phyloP scores from a whole-genome alignment of 2,329 filamentous ascomycete genomes.

The Tolypocladium paradoxum region DNA sequence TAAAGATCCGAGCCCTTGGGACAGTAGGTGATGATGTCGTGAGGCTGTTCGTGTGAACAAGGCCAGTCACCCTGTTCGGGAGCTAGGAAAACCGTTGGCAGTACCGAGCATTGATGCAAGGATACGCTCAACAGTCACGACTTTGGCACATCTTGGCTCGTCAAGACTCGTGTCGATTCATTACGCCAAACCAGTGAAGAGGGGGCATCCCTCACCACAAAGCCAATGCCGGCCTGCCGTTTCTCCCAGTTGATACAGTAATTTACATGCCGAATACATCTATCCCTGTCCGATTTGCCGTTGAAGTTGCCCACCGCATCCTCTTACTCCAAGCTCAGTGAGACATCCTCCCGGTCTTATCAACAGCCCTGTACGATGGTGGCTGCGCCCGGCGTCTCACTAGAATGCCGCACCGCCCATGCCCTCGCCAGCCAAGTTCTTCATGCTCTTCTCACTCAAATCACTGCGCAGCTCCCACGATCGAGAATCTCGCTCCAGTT shows the following conservation, averaged over 20 bases:
- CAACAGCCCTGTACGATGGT: neutral
- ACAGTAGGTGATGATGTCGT: neutral
- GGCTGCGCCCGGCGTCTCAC: neutral
- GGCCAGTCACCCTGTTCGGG: neutral
- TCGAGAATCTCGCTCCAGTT: slow-evolving; percentile 41
- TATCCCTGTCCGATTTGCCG: neutral
- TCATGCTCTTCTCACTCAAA: slow-evolving; percentile 44
- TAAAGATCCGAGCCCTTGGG: neutral
- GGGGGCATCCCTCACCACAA: neutral
- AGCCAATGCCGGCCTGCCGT: neutral
- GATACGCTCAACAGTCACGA: neutral
- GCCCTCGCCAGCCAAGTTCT: slow-evolving; percentile 45
- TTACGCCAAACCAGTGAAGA: neutral
- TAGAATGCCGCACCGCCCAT: slow-evolving; percentile 45
- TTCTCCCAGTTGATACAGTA: neutral
- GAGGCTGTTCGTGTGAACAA: neutral
- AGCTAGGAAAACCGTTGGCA: no score
- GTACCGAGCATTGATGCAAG: no score
- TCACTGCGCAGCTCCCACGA: slow-evolving; percentile 45
- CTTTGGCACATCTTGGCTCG: neutral
- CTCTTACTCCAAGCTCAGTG: neutral
- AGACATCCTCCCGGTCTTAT: neutral
- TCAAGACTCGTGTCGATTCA: neutral
- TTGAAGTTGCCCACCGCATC: neutral
- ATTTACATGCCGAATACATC: neutral